Evolutionary conservation across 768 basidiomycete genomes (phyloP).

Genomic region (Dioszegia aurantiaca): DNA sequence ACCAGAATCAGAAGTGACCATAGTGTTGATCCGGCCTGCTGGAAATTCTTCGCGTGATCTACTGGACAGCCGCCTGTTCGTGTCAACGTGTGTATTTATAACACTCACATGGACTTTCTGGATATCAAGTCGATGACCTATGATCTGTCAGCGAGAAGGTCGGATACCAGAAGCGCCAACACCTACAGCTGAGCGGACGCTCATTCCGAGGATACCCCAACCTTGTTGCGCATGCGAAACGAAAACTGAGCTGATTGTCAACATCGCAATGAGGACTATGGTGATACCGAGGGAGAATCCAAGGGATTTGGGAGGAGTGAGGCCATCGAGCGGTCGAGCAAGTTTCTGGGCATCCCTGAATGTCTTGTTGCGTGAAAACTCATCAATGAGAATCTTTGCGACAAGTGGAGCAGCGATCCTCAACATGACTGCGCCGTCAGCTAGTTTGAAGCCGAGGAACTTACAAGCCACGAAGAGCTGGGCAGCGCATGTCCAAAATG

Average conservation of each 20-base stretch:
- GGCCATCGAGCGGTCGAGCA: neutral
- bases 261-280: slow-evolving; percentile 13
- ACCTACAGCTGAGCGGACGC: slow-evolving; percentile 13
- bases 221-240: slow-evolving; percentile 54
- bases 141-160: neutral
- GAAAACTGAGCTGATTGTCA: slow-evolving; percentile 14
- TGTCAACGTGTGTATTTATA: neutral
- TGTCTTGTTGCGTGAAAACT: slow-evolving; percentile 12
- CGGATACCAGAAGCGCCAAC: neutral
- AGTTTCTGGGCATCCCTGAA: slow-evolving; percentile 6
- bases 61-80: slow-evolving; percentile 59
- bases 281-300: slow-evolving; percentile 22
- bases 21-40: slow-evolving; percentile 66
- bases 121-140: slow-evolving; percentile 21
- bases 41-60: slow-evolving; percentile 61
- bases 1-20: slow-evolving; percentile 65
- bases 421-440: slow-evolving; percentile 12
- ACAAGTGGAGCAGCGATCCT: slow-evolving; percentile 19
- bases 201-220: slow-evolving; percentile 12
- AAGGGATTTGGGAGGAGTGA: slow-evolving; percentile 9
- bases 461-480: neutral
- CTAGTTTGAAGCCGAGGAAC: neutral
- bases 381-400: slow-evolving; percentile 19
- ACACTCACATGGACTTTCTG: slow-evolving; percentile 53
- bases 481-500: slow-evolving; percentile 18